Conservation (phyloP, 192 early-diverging fungal genomes). For the Dissophora ornata region DNA sequence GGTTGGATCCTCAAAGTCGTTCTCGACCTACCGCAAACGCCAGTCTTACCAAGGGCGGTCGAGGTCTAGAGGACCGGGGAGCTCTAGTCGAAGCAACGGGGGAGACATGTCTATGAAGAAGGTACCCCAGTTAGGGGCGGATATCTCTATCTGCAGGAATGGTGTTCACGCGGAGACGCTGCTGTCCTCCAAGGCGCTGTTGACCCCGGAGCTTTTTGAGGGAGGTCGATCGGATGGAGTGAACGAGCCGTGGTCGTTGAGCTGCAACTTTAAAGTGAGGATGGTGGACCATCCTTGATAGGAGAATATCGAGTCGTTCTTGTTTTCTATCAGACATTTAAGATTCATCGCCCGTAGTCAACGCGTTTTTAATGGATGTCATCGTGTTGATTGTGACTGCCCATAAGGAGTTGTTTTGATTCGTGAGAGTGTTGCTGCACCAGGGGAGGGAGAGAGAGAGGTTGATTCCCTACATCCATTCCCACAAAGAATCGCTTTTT, state of each 20-base stretch:
- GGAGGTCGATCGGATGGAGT: background rate
- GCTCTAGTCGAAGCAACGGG: background rate
- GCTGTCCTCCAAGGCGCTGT: slow-evolving; percentile 24
- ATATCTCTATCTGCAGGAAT: slow-evolving; percentile 26
- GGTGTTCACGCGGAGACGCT: slow-evolving; percentile 23
- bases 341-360: too few relatives aligned
- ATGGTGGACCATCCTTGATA: slow-evolving; percentile 22
- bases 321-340: too few relatives aligned
- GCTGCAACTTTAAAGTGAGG: slow-evolving; percentile 25
- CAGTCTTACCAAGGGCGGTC: too few relatives aligned
- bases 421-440: too few relatives aligned
- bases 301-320: background rate
- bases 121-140: slow-evolving; percentile 38
- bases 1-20: too few relatives aligned
- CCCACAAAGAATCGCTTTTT: too few relatives aligned
- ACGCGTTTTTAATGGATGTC: too few relatives aligned
- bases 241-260: slow-evolving; percentile 20
- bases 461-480: too few relatives aligned
- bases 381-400: too few relatives aligned
- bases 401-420: too few relatives aligned
- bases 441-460: too few relatives aligned
- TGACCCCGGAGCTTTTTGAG: slow-evolving; percentile 36
- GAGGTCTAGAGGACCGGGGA: background rate
- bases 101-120: background rate
- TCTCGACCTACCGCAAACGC: background rate